Base-by-base conservation (phyloP, 2,329 filamentous ascomycete species). In the Plectosphaerella sp. region DNA sequence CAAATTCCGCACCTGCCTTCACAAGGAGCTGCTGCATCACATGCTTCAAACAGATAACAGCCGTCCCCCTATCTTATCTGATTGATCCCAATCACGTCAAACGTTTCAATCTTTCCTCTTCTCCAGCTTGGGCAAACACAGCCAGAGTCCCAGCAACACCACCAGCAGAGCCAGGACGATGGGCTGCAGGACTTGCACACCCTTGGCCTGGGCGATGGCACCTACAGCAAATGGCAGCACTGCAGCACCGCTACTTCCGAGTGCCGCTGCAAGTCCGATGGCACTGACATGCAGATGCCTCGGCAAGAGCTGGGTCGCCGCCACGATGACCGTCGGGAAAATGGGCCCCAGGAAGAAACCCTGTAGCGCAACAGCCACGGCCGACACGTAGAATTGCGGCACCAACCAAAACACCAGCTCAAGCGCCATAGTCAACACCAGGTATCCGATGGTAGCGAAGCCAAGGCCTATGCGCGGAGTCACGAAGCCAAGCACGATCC, bases 401-500 rank as follows among this genome's bases (percentile, higher is more conserved):
- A 94, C 85, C 2, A 92, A 82, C 89, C 89, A 94, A 72, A 93
- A 89, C 41, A 93, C 67, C 1, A 93, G 76, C 60, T 90, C 81
- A 5, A 89, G 74, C 0, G 64, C 82, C 63, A 90, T 84, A 3
- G 82, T 77, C 15, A 84, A 62, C 5, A 79, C 69, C 3, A 92
- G 77, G 67, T 93, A 94, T 24, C 77, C 70, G 61, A 74, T 62
- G 25, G 87, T 76, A 14, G 84, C 78, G 15, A 78, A 60, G 62
- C 87, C 89, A 68, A 92, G 88, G 0, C 89, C 89, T 12, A 91
- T 71, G 2, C 74, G 70, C 0, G 86, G 83, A 1, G 89, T 93
- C 0, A 92, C 75, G 57, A 93, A 91, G 0, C 88, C 88, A 5
- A 94, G 69, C 0, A 87, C 65, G 3, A 91, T 70, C 3, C 89